These are phyloP conservation scores for Achaetomium macrosporum DNA, from an alignment of 2,329 filamentous ascomycete species.

Conservation along the genomic window DNA sequence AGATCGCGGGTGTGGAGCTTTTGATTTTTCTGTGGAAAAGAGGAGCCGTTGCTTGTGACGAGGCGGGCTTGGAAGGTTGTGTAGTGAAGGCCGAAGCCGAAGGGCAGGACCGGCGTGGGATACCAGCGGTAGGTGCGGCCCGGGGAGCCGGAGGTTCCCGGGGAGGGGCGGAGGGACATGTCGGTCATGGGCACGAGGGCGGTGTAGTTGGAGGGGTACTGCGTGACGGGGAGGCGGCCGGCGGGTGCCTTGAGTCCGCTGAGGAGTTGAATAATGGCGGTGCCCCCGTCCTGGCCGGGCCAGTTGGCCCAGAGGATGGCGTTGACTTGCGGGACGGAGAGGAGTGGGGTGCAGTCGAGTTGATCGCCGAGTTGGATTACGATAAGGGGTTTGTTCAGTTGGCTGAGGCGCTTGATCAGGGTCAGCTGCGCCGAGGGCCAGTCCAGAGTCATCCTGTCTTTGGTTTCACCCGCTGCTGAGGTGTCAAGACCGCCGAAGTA, in stretches of 20 bases:
- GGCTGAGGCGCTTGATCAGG: slow-evolving; percentile 41
- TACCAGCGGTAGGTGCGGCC: slow-evolving; percentile 58
- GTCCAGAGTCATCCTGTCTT: slow-evolving; percentile 44
- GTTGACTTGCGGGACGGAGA: slow-evolving; percentile 41
- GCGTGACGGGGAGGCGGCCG: slow-evolving; percentile 49
- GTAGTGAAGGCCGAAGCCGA: slow-evolving; percentile 54
- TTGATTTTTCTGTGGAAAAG: background rate
- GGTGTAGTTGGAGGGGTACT: slow-evolving; percentile 50
- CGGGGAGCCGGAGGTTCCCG: slow-evolving; percentile 31
- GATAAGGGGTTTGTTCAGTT: slow-evolving; percentile 41
- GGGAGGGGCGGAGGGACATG: slow-evolving; percentile 45
- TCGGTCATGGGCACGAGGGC: slow-evolving; percentile 48
- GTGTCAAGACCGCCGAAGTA: slow-evolving; percentile 53
- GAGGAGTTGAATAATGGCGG: slow-evolving; percentile 48
- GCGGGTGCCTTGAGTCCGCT: slow-evolving; percentile 46
- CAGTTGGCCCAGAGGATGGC: slow-evolving; percentile 54
- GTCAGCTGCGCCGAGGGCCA: slow-evolving; percentile 49
- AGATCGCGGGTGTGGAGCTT: too few species aligned
- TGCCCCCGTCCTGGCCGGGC: slow-evolving; percentile 54
- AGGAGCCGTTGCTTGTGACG: background rate
- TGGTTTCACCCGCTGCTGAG: slow-evolving; percentile 45
- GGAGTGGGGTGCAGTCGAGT: slow-evolving; percentile 46
- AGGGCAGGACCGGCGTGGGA: slow-evolving; percentile 41
- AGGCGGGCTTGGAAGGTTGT: slow-evolving; percentile 39
- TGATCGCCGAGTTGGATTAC: slow-evolving; percentile 47